Evolutionary conservation across 371 early-diverging fungal species (phyloP), one percentile per base, ranked within the genome.

Genomic region (Massospora cicadina): DNA sequence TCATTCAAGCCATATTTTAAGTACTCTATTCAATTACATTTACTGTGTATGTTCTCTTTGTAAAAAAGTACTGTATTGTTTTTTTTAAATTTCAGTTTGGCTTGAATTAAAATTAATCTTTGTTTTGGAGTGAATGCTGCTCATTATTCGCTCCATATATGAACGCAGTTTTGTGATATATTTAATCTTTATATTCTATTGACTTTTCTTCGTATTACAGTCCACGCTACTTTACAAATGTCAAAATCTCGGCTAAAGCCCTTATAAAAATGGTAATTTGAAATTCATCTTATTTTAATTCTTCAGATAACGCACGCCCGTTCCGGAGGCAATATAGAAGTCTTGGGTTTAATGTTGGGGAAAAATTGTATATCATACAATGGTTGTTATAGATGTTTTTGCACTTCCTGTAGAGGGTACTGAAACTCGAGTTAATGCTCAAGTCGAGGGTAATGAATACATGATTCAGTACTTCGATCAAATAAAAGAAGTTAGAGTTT

Each of bases 291-390:
- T 24, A 12, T 65, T 7, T 12, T 70, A 7, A 30, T 55, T 26
- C 53, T 3, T 12, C 65, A 91, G 93, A 88, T 88, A 43, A 89
- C 88, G 80, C 98, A 98, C 72, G 95, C 98, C 26, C 83, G 91
- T 54, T 91, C 92, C 0, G 98, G 98, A 54, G 97, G 95, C 63
- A 84, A 82, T 66, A 89, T 96, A 68, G 97, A 98, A 78, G 86
- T 96, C 33, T 96, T 98, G 98, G 98, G 98, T 0, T 75, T 94
- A 60, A 90, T 98, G 93, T 93, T 92, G 72, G 98, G n/a, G 98
- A 33, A 95, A 93, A 68, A 80, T 98, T 5, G 71, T 77, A 21
- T 92, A 83, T 54, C 83, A 87, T 67, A 88, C 88, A 0, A 89
- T 98, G 86, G 75, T 91, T 67, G 85, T 98, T 55, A 88, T 95